Evolutionary conservation across 805 yeast genomes (phyloP), one percentile per base, ranked within the genome.

Genomic region (Metschnikowia baotianmanensis): DNA sequence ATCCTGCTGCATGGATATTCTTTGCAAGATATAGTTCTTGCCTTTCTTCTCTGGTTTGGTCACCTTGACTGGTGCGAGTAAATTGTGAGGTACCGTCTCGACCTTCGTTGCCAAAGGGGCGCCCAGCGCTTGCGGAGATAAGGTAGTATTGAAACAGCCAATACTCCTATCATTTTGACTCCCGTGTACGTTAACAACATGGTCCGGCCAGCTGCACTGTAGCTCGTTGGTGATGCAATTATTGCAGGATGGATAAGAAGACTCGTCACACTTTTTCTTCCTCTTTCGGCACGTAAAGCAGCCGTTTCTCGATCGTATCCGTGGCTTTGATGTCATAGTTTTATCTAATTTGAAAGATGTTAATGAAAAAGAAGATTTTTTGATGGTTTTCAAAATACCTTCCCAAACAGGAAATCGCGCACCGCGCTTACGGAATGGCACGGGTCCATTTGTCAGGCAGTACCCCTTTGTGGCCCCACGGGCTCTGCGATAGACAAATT

Each of bases 181-280:
- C 20, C 34, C 32, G 10, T 26, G 39, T n/a, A 11, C 23, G n/a
- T 24, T 30, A 13, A 36, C 31, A 22, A 48, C 50, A 18, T 36
- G 45, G 32, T 41, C 46, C 22, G 52, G 52, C 52, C 52, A 48
- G 17, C 41, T 40, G 32, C 52, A 48, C 33, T 34, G 39, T 25
- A 48, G 41, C 35, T 17, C 20, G 41, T 38, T 45, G 34, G 43
- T 24, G 20, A 32, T 17, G 36, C 52, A 48, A 30, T 45, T 48
- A 19, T 40, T 46, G 46, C 52, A 48, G 18, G n/a, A 18, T 18
- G 52, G 52, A 27, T 35, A 45, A 12, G 45, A 25, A 12, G 47
- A 40, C 50, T 76, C 77, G 52, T 79, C 83, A 57, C 86, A 80
- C 61, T 78, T 80, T 61, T 80, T 71, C 60, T 80, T 80, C 47